Conservation (phyloP, 1,284 basidiomycete genomes). For the Malassezia vespertilionis region DNA sequence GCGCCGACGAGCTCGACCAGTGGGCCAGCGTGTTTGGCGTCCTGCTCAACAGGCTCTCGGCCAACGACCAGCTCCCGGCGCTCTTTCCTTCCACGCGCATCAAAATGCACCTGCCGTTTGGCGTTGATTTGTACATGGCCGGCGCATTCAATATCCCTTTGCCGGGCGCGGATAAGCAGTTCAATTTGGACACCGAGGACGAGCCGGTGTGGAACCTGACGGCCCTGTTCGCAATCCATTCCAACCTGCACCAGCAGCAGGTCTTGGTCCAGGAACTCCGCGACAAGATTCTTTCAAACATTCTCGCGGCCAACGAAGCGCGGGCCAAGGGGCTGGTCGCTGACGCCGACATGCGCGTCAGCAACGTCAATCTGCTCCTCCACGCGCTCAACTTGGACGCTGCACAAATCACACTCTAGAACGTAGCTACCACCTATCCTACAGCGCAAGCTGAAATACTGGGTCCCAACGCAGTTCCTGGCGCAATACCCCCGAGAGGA, state of each 20-base stretch:
- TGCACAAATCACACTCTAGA: constrained; percentile 40
- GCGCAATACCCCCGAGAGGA: constrained; percentile 17
- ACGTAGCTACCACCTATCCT: constrained; percentile 1
- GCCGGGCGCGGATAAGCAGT: constrained; percentile 9
- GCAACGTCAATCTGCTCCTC: constrained; percentile 42
- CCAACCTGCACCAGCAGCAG: constrained; percentile 71
- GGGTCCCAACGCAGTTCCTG: constrained; percentile 18
- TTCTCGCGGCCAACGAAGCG: constrained; percentile 57
- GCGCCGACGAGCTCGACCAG: constrained; percentile 65
- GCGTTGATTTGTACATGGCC: constrained; percentile 45
- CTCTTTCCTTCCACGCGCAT: constrained; percentile 85
- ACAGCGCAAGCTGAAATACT: not conserved
- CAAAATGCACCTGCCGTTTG: constrained; percentile 53
- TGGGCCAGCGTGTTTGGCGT: constrained; percentile 66
- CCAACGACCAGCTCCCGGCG: constrained; percentile 53
- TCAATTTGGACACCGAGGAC: constrained; percentile 61
- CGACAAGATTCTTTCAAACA: constrained; percentile 83
- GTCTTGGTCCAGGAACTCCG: constrained; percentile 72
- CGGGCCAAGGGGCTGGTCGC: constrained; percentile 18
- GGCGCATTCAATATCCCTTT: too few species aligned
- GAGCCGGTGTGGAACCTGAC: constrained; percentile 86
- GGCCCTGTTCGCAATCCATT: constrained; percentile 74
- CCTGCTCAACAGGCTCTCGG: constrained; percentile 67
- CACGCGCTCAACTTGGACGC: constrained; percentile 45
- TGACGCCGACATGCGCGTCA: constrained; percentile 29